Evolutionary conservation across 2,329 filamentous ascomycete species (phyloP), one percentile per base, ranked within the genome.

Genomic region (Aspergillus amoenus): DNA sequence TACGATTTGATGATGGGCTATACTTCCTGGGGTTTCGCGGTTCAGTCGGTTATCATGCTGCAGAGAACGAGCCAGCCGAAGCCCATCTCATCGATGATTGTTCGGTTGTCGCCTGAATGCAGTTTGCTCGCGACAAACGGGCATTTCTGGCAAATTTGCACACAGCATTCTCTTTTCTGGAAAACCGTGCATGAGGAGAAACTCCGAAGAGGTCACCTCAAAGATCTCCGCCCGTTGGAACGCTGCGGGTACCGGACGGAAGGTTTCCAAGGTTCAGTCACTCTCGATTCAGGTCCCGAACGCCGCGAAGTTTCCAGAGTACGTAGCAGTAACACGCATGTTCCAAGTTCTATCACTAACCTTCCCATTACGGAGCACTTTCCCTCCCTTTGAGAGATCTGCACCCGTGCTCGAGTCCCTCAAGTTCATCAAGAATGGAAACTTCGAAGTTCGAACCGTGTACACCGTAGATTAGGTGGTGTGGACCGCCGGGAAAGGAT

Each of bases 211-310:
- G 30, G 41, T 52, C 34, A 37, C 37, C 22, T 52, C 58, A 37
- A 24, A 40, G 50, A 37, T 52, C 27, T 48, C 50, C 51, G 43
- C 30, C 32, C 42, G 48, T 41, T 56, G 55, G 61, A 55, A 52
- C 53, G 37, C 50, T 53, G 55, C 21, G 56, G 50, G 58, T 64
- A 60, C 63, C 63, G 60, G 45, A 49, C 63, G 63, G 63, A 55
- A 62, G 54, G 22, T 48, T 61, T 42, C 63, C 63, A 64, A 58
- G 61, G 63, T 61, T 64, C 52, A 17, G 24, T 18, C 34, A 2
- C 12, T 37, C 15, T 37, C 34, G 9, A 30, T n/a, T 8, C n/a
- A 18, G 15, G 13, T 18, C 40, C n/a, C 7, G 40, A 42, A 42
- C 17, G 40, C 40, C 39, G 42, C 24, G 6, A 30, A 24, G 24